A percentile compares a stretch with the other conserved stretches of the same genome.
These are phyloP conservation scores for Clonostachys chloroleuca DNA, from an alignment of 2,329 filamentous ascomycete species.

Conservation along the genomic window DNA sequence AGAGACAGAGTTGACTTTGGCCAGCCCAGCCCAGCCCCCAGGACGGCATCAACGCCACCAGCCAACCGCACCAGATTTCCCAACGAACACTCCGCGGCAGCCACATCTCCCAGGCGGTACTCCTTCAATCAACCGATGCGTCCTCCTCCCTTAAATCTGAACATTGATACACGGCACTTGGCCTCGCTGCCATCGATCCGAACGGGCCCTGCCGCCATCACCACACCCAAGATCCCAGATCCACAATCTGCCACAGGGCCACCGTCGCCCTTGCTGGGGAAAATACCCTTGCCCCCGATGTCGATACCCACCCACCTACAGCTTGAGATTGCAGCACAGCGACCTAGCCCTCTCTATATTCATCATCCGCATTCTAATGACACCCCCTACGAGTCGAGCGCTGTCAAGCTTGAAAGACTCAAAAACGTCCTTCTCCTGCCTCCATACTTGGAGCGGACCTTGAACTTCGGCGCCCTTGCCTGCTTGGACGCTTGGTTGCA, in stretches of 20 bases:
- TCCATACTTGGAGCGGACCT: slow-evolving; percentile 73
- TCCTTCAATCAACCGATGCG: slow-evolving; percentile 41
- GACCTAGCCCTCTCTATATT: slow-evolving; percentile 63
- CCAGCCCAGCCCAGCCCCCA: slow-evolving; percentile 24
- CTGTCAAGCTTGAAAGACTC: slow-evolving; percentile 86
- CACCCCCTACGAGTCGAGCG: slow-evolving; percentile 83
- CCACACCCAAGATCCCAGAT: slow-evolving; percentile 1
- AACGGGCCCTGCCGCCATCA: slow-evolving; percentile 13
- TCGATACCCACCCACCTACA: slow-evolving; percentile 62
- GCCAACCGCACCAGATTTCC: slow-evolving; percentile 31
- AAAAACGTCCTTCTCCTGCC: slow-evolving; percentile 85
- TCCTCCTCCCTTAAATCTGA: slow-evolving; percentile 40
- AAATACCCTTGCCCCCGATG: slow-evolving; percentile 62
- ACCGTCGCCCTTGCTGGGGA: slow-evolving; percentile 44
- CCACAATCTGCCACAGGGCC: slow-evolving; percentile 7
- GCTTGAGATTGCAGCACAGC: slow-evolving; percentile 57
- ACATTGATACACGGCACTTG: slow-evolving; percentile 15
- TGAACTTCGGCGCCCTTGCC: slow-evolving; percentile 84
- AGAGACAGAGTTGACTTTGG: slow-evolving; percentile 6
- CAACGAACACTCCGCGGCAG: slow-evolving; percentile 13
- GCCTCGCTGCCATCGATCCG: slow-evolving; percentile 10
- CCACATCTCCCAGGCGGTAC: slow-evolving; percentile 36
- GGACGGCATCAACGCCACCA: slow-evolving; percentile 50
- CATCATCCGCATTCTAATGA: slow-evolving; percentile 53
- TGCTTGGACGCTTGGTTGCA: slow-evolving; percentile 96